Conservation (phyloP, 148 eudicot species). For the Heliamphora exappendiculata region DNA sequence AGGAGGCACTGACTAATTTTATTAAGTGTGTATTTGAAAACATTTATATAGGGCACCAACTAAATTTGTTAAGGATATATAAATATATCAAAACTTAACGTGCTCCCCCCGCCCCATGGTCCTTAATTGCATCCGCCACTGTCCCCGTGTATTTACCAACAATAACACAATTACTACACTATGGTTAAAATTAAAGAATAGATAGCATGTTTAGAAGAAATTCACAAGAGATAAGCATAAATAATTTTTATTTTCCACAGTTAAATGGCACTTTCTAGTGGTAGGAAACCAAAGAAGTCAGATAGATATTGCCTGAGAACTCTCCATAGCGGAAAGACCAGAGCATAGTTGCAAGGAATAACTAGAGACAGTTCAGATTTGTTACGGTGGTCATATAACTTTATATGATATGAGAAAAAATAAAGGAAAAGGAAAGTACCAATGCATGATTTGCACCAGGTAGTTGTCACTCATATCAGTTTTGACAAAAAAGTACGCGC, state of each 20-base stretch:
- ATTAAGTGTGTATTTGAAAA: no score
- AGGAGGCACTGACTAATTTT: no score
- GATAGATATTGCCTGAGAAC: not conserved
- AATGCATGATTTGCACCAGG: not conserved
- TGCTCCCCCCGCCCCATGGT: no score
- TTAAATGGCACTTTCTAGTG: not conserved
- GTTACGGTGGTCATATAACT: not conserved
- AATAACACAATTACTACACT: not conserved
- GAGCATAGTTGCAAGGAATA: not conserved
- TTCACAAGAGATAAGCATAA: not conserved
- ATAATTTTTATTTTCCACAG: not conserved
- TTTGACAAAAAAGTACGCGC: not conserved
- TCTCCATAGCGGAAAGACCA: not conserved
- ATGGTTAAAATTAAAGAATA: not conserved
- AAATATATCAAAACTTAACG: no score
- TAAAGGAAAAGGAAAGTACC: no score
- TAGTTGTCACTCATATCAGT: not conserved
- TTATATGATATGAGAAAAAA: not conserved
- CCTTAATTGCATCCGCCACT: no score
- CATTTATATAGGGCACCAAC: no score
- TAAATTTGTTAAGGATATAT: no score
- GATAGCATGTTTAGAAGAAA: not conserved
- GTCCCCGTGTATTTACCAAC: not conserved
- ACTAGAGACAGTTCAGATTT: not conserved
- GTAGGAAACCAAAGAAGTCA: not conserved